phyloP scores from a whole-genome alignment of 257 asterid genomes.

The Solanum chilense region DNA sequence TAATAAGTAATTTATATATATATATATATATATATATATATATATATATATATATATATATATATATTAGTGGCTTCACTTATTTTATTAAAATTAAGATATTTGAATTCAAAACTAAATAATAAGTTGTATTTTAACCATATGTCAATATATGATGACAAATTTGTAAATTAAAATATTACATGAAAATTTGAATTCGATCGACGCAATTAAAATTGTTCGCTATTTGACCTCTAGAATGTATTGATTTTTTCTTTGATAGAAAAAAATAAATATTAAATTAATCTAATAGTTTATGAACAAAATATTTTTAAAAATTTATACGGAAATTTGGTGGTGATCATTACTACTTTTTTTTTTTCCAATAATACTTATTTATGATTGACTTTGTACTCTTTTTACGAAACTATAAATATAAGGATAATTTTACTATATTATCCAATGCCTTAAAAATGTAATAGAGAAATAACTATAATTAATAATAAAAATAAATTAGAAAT shows the following conservation, averaged over 20 bases:
- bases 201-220: not conserved
- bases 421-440: too few species aligned
- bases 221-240: not conserved
- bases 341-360: not conserved
- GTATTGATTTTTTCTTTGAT: not conserved
- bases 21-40: not conserved
- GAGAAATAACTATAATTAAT: too few species aligned
- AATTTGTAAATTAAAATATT: not conserved
- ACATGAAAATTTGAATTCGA: not conserved
- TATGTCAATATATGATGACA: not conserved
- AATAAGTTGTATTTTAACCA: too few species aligned
- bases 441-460: too few species aligned
- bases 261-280: not conserved
- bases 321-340: not conserved
- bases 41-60: too few species aligned
- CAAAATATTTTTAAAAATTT: not conserved
- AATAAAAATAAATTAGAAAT: too few species aligned
- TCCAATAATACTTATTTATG: too few species aligned
- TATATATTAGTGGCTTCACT: too few species aligned
- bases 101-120: too few species aligned
- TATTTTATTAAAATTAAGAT: too few species aligned
- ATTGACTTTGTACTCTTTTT: too few species aligned
- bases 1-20: not conserved
- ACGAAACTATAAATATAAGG: too few species aligned
- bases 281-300: not conserved